phyloP scores from a whole-genome alignment of 1,139 yeast species.

The Saccharomycopsis hybrid region DNA sequence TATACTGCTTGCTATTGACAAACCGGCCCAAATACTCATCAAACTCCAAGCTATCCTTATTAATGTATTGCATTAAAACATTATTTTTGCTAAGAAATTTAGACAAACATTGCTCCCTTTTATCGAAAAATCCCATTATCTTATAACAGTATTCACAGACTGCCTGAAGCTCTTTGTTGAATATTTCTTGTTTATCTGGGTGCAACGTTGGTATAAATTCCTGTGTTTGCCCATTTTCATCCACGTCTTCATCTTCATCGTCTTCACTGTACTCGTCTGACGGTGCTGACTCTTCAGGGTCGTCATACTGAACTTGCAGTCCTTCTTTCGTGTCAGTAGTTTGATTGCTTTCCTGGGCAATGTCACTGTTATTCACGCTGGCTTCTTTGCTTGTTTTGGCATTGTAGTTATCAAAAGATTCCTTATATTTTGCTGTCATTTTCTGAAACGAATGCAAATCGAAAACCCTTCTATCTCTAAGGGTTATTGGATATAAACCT shows the following conservation, averaged over 20 bases:
- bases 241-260: background rate
- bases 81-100: conserved; percentile 7
- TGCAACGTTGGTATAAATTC: background rate
- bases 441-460: conserved; percentile 2
- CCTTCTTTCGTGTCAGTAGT: too few species aligned
- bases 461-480: conserved; percentile 3
- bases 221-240: too few species aligned
- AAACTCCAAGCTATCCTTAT: background rate
- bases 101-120: conserved; percentile 7
- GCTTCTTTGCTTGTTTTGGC: background rate
- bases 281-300: background rate
- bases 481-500: conserved; percentile 12
- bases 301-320: background rate
- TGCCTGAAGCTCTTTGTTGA: background rate
- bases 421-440: too few species aligned
- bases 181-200: background rate
- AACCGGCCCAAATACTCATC: too few species aligned
- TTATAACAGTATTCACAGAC: conserved; percentile 4
- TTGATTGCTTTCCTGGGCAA: background rate
- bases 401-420: too few species aligned
- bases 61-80: conserved; percentile 6
- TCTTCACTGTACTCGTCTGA: background rate
- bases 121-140: conserved; percentile 9
- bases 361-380: background rate
- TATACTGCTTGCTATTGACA: too few species aligned